These are phyloP conservation scores for Volutella citrinella DNA, from an alignment of 2,329 filamentous ascomycete genomes.

Conservation along the genomic window DNA sequence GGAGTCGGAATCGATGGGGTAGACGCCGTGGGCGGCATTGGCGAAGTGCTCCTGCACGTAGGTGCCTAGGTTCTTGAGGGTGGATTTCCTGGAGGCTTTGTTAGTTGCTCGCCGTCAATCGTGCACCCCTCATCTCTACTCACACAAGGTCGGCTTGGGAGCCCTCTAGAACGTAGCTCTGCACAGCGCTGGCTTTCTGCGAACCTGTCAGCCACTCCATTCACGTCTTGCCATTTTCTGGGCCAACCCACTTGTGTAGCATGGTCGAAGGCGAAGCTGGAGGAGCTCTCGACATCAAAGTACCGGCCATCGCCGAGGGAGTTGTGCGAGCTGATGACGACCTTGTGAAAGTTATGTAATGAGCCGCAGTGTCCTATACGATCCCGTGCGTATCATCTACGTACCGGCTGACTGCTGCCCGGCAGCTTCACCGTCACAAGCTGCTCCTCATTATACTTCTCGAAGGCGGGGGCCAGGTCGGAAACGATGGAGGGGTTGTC, in stretches of 20 bases:
- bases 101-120: slow-evolving; percentile 4
- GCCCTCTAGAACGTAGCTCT: slow-evolving; percentile 77
- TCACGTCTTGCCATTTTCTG: background rate
- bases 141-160: slow-evolving; percentile 78
- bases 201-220: slow-evolving; percentile 12
- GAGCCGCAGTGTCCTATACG: background rate
- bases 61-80: slow-evolving; percentile 69
- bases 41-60: slow-evolving; percentile 90
- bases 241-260: slow-evolving; percentile 59
- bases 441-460: slow-evolving; percentile 96
- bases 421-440: slow-evolving; percentile 86
- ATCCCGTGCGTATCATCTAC: slow-evolving; percentile 10
- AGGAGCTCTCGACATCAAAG: slow-evolving; percentile 85
- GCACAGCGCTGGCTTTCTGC: slow-evolving; percentile 77
- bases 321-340: slow-evolving; percentile 86
- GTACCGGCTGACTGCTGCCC: slow-evolving; percentile 65
- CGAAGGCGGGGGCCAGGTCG: slow-evolving; percentile 77
- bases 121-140: too few relatives aligned
- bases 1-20: slow-evolving; percentile 72
- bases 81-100: slow-evolving; percentile 63
- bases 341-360: slow-evolving; percentile 41
- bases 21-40: slow-evolving; percentile 76
- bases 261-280: slow-evolving; percentile 88
- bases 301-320: slow-evolving; percentile 77
- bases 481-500: slow-evolving; percentile 66